A percentile compares a stretch with the other conserved stretches of the same genome.
phyloP scores from a whole-genome alignment of 768 basidiomycete species.

The Pleurotus cornucopiae region DNA sequence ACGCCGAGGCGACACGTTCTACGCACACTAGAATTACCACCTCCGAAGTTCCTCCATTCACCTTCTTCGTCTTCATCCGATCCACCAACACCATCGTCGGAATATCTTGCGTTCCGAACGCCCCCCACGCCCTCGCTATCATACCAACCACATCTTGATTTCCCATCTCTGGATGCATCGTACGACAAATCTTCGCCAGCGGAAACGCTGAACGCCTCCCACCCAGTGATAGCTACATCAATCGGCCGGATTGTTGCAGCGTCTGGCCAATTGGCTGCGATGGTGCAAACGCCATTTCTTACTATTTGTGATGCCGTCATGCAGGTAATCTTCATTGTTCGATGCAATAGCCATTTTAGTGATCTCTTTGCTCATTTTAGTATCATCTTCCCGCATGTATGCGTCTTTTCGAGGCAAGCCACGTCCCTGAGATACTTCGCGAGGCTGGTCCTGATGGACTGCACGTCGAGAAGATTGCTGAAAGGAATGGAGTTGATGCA shows the following conservation, averaged over 20 bases:
- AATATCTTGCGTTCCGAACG: neutral
- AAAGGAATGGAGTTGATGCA: slow-evolving; percentile 38
- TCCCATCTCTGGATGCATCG: slow-evolving; percentile 52
- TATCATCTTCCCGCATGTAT: slow-evolving; percentile 75
- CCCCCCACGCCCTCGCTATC: slow-evolving; percentile 15
- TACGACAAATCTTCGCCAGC: slow-evolving; percentile 40
- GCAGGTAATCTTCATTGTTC: slow-evolving; percentile 36
- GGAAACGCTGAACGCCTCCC: slow-evolving; percentile 48
- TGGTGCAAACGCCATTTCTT: slow-evolving; percentile 65
- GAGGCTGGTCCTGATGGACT: slow-evolving; percentile 53
- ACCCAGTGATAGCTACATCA: slow-evolving; percentile 57
- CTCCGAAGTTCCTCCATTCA: neutral
- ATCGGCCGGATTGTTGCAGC: slow-evolving; percentile 66
- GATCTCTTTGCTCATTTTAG: slow-evolving; percentile 26
- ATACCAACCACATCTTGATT: slow-evolving; percentile 34
- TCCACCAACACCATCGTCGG: neutral
- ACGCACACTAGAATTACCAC: neutral
- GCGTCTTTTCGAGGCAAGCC: slow-evolving; percentile 68
- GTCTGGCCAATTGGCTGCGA: slow-evolving; percentile 60
- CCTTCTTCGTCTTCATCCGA: neutral
- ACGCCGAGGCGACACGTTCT: neutral
- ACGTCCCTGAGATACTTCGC: slow-evolving; percentile 65
- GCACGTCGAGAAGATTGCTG: slow-evolving; percentile 44
- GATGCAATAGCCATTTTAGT: neutral
- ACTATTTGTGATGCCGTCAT: slow-evolving; percentile 71